Evolutionary conservation across 2,329 filamentous ascomycete species (phyloP), one percentile per base, ranked within the genome.

Genomic region (Talaromyces sp.): DNA sequence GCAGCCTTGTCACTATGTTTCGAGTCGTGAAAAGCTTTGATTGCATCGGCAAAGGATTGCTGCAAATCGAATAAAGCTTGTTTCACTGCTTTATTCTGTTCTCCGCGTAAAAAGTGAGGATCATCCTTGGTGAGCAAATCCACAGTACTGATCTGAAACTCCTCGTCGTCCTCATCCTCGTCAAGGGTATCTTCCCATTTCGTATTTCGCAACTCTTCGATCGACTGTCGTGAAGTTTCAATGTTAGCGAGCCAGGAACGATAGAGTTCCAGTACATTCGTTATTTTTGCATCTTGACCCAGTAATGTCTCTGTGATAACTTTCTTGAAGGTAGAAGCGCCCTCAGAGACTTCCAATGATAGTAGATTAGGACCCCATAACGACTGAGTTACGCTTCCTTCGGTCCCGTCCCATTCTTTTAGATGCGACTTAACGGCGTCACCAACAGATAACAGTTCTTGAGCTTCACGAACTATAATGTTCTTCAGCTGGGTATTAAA

Each of bases 221-320:
- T 70, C 39, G 66, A 65, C 13, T 65, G 63, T 22, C 62, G 65
- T 7, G 69, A 64, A 33, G 60, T 84, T 60, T 87, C 82, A n/a
- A 95, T 83, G 5, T 87, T 82, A n/a, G 79, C 78, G 46, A 85
- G 82, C 91, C 92, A 97, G 1, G 80, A 80, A 59, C 84, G 80
- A 67, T 94, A 94, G 46, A 81, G 78, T 11, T 81, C 77, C 1
- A 86, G 77, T 0, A 87, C 83, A 55, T 77, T 77, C 36, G 84
- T 83, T 0, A 93, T 82, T 10, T 84, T 78, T 58, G 86, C 80
- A 66, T 87, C 88, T 52, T 86, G 83, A 5, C 93, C 92, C 65
- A 92, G 84, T 7, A 89, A 80, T 19, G 86, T 83, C 33, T 87
- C 81, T 8, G 88, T 73, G 21, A 96, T 81, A 17, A 84, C 83